A percentile compares a stretch with the other conserved stretches of the same genome.
phyloP scores from a whole-genome alignment of 176 grass and related monocot genomes.

The Cocos nucifera region DNA sequence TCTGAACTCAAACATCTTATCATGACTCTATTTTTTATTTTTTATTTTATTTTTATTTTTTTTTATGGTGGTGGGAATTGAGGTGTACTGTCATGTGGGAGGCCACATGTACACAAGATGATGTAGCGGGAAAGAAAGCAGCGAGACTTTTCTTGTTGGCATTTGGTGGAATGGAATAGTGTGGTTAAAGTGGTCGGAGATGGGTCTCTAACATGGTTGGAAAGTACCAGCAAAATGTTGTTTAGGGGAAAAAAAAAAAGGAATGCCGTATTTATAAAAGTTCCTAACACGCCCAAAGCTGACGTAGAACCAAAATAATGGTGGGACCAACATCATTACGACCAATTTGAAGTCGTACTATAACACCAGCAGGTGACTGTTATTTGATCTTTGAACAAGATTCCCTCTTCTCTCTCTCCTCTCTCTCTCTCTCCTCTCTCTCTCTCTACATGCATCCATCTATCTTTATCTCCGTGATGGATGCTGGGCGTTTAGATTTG shows the following conservation, averaged over 20 bases:
- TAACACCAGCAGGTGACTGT: no score
- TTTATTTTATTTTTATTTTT: background rate
- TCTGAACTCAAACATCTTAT: background rate
- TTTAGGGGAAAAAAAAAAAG: no score
- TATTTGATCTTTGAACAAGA: background rate
- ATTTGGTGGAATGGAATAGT: background rate
- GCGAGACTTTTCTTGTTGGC: background rate
- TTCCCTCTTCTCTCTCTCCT: background rate
- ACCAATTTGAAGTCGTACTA: no score
- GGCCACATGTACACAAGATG: background rate
- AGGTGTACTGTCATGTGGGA: background rate
- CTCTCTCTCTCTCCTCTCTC: no score
- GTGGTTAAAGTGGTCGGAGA: no score
- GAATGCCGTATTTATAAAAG: no score
- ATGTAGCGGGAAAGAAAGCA: background rate
- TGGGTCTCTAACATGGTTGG: no score
- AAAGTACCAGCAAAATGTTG: no score
- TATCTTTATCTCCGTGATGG: no score
- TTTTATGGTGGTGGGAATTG: background rate
- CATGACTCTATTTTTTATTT: background rate
- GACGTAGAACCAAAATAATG: background rate
- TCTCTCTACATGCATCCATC: background rate
- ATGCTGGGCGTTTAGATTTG: no score
- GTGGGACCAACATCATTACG: background rate
- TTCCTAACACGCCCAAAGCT: background rate